Percentiles rank a stretch among this genome's conserved stretches.
Evolutionary conservation across 2,329 filamentous ascomycete genomes (phyloP).

Genomic region (Tolypocladium sp.): DNA sequence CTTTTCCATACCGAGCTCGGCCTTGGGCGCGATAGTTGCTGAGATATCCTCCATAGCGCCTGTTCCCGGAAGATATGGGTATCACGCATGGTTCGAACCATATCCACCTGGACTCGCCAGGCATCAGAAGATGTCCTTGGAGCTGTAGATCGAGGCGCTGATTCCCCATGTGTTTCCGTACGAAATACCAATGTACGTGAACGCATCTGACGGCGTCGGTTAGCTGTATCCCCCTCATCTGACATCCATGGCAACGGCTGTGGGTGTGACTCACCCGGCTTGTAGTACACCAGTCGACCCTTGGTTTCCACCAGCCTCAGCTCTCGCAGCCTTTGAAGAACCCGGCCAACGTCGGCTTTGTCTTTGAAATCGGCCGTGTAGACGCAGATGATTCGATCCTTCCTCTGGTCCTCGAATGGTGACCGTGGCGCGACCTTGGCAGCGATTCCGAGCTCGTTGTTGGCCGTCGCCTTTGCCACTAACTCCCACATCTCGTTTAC

Average conservation of each 20-base stretch:
- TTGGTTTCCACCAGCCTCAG: constrained; percentile 47
- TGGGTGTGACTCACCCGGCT: constrained; percentile 46
- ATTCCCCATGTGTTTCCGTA: constrained; percentile 53
- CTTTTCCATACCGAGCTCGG: neutral
- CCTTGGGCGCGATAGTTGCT: neutral
- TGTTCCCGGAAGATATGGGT: neutral
- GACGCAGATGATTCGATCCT: constrained; percentile 58
- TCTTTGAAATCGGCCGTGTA: constrained; percentile 72
- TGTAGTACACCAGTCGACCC: constrained; percentile 62
- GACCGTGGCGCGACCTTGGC: constrained; percentile 62
- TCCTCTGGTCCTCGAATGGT: constrained; percentile 26
- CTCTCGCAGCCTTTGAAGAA: constrained; percentile 52
- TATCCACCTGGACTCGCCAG: neutral
- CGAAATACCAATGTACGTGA: constrained; percentile 56
- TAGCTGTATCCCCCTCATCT: neutral
- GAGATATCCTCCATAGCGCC: neutral
- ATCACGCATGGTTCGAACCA: neutral
- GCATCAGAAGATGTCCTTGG: constrained; percentile 26
- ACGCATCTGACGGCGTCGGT: constrained; percentile 43
- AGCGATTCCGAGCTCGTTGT: constrained; percentile 59
- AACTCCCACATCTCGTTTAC: constrained; percentile 57
- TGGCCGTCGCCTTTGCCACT: constrained; percentile 57
- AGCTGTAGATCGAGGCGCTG: constrained; percentile 48
- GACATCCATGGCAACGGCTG: neutral
- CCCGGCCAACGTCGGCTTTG: constrained; percentile 56